These are phyloP conservation scores for Multifurca ochricompacta DNA, from an alignment of 768 basidiomycete species.

Conservation along the genomic window DNA sequence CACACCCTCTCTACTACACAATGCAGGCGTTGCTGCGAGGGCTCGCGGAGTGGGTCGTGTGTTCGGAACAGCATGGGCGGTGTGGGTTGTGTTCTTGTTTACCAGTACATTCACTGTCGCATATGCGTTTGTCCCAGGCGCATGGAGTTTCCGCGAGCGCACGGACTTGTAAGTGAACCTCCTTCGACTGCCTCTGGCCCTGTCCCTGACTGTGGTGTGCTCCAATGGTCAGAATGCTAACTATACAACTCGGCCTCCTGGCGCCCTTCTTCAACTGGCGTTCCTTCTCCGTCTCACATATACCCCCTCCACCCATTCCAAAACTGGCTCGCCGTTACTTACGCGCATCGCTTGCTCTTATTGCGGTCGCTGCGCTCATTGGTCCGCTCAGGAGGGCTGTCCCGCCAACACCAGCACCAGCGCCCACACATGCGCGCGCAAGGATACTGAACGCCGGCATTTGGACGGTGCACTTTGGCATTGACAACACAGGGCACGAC, in stretches of 20 bases:
- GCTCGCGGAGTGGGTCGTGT: slow-evolving; percentile 37
- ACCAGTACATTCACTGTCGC: slow-evolving; percentile 78
- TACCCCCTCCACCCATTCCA: slow-evolving; percentile 1
- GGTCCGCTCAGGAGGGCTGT: slow-evolving; percentile 13
- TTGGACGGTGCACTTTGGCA: slow-evolving; percentile 90
- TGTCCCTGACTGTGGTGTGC: background rate
- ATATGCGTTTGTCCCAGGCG: slow-evolving; percentile 86
- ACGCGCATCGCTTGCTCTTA: slow-evolving; percentile 19
- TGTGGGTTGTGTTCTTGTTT: slow-evolving; percentile 56
- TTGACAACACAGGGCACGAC: slow-evolving; percentile 65
- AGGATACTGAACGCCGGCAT: slow-evolving; percentile 76
- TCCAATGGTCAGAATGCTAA: slow-evolving; percentile 38
- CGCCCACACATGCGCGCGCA: slow-evolving; percentile 52
- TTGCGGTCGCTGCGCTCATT: slow-evolving; percentile 18
- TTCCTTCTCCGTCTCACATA: background rate
- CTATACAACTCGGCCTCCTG: slow-evolving; percentile 45
- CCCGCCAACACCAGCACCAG: slow-evolving; percentile 7
- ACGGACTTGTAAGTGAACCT: slow-evolving; percentile 55
- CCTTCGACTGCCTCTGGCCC: background rate
- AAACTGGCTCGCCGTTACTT: slow-evolving; percentile 6
- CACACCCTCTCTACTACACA: slow-evolving; percentile 45
- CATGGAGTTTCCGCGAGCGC: slow-evolving; percentile 63
- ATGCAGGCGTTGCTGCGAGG: slow-evolving; percentile 33
- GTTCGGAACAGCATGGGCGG: slow-evolving; percentile 48
- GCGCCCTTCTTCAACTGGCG: slow-evolving; percentile 41